phyloP scores from a whole-genome alignment of 2,329 filamentous ascomycete genomes.

The Conoideocrella luteorostrata region DNA sequence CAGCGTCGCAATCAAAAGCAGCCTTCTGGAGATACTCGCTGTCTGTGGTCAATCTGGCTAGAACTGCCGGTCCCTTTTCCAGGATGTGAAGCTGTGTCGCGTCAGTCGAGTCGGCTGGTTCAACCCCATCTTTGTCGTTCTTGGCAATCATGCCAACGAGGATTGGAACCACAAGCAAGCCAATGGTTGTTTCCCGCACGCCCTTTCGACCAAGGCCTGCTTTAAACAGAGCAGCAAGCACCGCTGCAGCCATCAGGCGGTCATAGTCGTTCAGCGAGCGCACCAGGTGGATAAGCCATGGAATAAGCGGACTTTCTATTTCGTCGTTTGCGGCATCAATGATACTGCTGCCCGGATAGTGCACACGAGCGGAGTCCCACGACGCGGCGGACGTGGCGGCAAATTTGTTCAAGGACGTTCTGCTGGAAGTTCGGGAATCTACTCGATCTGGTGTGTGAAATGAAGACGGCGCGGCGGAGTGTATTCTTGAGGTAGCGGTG shows the following conservation, averaged over 20 bases:
- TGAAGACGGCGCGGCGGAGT: conserved; percentile 18
- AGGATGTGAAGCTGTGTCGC: conserved; percentile 38
- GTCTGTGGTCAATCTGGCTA: conserved; percentile 74
- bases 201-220: conserved; percentile 58
- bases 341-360: conserved; percentile 17
- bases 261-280: conserved; percentile 52
- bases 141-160: conserved; percentile 55
- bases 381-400: conserved; percentile 19
- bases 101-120: conserved; percentile 30
- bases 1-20: conserved; percentile 59
- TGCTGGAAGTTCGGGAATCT: conserved; percentile 23
- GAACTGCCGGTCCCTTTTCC: conserved; percentile 66
- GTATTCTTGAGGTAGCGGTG: conserved; percentile 29
- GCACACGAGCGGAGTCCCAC: conserved; percentile 27
- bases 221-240: conserved; percentile 64
- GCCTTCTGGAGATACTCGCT: conserved; percentile 74
- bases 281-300: conserved; percentile 64
- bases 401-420: conserved; percentile 22
- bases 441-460: conserved; percentile 16
- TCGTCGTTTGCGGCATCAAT: conserved; percentile 43
- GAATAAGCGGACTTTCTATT: conserved; percentile 62
- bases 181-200: conserved; percentile 54
- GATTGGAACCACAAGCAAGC: conserved; percentile 62
- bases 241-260: conserved; percentile 60
- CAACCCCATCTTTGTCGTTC: conserved; percentile 38